Conservation (phyloP, 2,329 filamentous ascomycete genomes). For the Penicillium palitans region DNA sequence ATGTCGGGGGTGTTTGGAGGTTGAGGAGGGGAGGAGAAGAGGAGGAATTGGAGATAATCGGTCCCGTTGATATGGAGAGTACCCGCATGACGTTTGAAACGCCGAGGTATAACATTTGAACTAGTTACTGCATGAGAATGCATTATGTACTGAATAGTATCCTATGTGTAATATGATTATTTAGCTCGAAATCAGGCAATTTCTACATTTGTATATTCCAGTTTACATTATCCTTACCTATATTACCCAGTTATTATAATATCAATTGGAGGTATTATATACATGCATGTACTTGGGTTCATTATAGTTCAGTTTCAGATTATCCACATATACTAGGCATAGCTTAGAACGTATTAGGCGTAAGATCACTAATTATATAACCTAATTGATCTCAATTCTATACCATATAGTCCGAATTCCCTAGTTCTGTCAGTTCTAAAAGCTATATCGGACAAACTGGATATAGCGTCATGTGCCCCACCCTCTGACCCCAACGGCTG, state of each 20-base stretch:
- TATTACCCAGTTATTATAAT: neutral
- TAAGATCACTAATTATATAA: neutral
- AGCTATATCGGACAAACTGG: neutral
- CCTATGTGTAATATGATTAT: neutral
- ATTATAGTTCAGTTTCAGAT: neutral
- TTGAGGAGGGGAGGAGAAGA: neutral
- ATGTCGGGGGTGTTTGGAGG: neutral
- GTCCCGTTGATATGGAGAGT: neutral
- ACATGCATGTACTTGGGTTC: neutral
- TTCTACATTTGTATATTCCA: neutral
- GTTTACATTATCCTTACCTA: neutral
- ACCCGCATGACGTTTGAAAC: slow-evolving; percentile 6
- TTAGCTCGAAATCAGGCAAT: neutral
- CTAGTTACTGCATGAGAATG: neutral
- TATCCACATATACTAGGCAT: too few relatives aligned
- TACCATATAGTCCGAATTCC: neutral
- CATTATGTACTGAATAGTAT: neutral
- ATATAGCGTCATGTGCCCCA: slow-evolving; percentile 18
- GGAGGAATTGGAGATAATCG: slow-evolving; percentile 3
- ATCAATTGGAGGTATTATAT: neutral
- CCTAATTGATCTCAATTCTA: neutral
- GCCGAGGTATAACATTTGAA: neutral
- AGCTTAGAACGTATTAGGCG: neutral
- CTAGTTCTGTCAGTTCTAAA: too few relatives aligned
- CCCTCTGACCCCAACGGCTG: slow-evolving; percentile 14